A percentile compares a stretch with the other conserved stretches of the same genome.
Conservation (phyloP, 1,139 yeast species). For the Suhomyces kunorum region DNA sequence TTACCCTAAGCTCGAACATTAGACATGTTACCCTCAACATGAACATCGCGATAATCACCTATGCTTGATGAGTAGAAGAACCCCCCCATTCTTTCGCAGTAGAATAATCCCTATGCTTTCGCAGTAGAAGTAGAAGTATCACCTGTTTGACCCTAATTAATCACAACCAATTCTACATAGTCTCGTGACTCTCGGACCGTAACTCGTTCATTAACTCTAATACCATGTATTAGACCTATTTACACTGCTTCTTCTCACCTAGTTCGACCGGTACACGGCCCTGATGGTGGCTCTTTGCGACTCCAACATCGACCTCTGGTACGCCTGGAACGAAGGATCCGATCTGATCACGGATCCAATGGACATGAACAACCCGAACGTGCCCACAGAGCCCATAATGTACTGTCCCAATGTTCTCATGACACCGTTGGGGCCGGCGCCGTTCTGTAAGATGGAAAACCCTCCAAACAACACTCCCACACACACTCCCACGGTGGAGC, state of each 20-base stretch:
- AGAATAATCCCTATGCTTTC: no score
- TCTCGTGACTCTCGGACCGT: no score
- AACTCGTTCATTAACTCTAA: constrained; percentile 1
- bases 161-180: no score
- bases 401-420: constrained; percentile 96
- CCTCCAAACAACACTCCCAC: constrained; percentile 96
- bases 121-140: no score
- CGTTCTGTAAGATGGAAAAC: constrained; percentile 84
- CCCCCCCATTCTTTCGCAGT: no score
- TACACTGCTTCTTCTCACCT: constrained; percentile 1
- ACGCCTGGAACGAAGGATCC: constrained; percentile 51
- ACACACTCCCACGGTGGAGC: constrained; percentile 92
- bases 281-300: constrained; percentile 41
- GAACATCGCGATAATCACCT: no score
- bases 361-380: constrained; percentile 95
- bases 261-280: constrained; percentile 25
- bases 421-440: constrained; percentile 98
- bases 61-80: no score
- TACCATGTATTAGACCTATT: constrained; percentile 9
- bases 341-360: constrained; percentile 92
- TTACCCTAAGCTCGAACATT: no score
- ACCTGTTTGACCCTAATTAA: no score
- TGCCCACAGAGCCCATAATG: constrained; percentile 95
- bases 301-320: constrained; percentile 39
- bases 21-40: no score